Evolutionary conservation across 2,329 filamentous ascomycete genomes (phyloP).

Genomic region (Diaporthe vexans): DNA sequence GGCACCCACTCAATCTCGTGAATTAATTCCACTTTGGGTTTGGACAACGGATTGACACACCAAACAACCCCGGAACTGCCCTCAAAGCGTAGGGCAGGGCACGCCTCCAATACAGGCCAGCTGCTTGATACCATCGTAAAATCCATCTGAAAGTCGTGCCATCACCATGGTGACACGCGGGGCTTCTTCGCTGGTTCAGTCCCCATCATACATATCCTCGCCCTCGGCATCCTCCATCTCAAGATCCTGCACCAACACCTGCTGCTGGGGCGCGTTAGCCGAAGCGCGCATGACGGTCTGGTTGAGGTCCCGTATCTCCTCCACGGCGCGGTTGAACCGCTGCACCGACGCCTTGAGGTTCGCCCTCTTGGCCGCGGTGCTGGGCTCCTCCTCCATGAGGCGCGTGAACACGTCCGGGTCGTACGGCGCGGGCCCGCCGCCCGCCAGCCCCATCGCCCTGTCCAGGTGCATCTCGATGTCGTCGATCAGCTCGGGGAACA

Average conservation of each 20-base stretch:
- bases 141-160: not conserved
- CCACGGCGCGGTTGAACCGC: constrained; percentile 52
- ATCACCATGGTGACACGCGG: too few relatives aligned
- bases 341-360: constrained; percentile 51
- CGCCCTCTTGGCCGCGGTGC: constrained; percentile 49
- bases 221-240: constrained; percentile 32
- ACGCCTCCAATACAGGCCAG: not conserved
- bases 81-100: not conserved
- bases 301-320: constrained; percentile 53
- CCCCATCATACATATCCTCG: constrained; percentile 28
- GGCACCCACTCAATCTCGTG: not conserved
- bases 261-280: not conserved
- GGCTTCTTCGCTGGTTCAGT: not conserved
- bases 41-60: not conserved
- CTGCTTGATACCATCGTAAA: not conserved
- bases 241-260: constrained; percentile 31
- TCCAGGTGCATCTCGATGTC: constrained; percentile 60
- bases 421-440: constrained; percentile 43
- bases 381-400: constrained; percentile 55
- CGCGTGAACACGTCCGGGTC: constrained; percentile 46
- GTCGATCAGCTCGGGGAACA: constrained; percentile 60
- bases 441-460: constrained; percentile 57
- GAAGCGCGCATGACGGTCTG: constrained; percentile 37
- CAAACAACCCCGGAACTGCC: too few relatives aligned
- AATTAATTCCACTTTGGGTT: not conserved